These are phyloP conservation scores for Trichocomaceae sp. DNA, from an alignment of 2,329 filamentous ascomycete genomes.

Conservation along the genomic window DNA sequence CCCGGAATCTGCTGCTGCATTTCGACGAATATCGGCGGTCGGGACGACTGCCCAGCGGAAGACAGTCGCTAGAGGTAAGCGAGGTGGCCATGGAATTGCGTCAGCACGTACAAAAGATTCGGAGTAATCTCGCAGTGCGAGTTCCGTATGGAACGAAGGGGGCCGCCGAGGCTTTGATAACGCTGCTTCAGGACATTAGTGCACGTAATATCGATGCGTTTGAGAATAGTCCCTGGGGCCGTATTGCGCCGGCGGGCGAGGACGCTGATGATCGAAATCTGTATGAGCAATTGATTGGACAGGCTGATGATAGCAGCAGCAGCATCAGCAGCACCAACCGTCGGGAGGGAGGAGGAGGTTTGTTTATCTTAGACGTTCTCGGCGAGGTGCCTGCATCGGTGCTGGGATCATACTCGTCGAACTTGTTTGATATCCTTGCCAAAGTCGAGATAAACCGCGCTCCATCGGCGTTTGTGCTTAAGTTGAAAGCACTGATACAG, in stretches of 20 bases:
- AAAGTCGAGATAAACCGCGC: conserved; percentile 42
- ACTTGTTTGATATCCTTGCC: conserved; percentile 26
- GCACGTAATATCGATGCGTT: conserved; percentile 35
- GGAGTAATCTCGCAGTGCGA: conserved; percentile 27
- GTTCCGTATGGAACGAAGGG: conserved; percentile 32
- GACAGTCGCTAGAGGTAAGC: conserved; percentile 20
- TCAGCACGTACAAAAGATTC: conserved; percentile 25
- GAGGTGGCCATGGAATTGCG: conserved; percentile 29
- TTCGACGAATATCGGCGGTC: conserved; percentile 37
- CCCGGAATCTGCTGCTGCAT: conserved; percentile 28
- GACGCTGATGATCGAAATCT: conserved; percentile 38
- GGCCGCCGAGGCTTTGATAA: conserved; percentile 34
- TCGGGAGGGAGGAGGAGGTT: not conserved
- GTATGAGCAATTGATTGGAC: conserved; percentile 36
- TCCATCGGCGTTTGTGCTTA: conserved; percentile 30
- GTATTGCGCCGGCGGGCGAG: conserved; percentile 28
- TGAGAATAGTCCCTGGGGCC: conserved; percentile 31
- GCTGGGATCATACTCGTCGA: conserved; percentile 25
- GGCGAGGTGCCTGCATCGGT: conserved; percentile 26
- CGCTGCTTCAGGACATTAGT: conserved; percentile 32
- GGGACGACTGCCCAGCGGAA: conserved; percentile 22
- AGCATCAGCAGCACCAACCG: not conserved
- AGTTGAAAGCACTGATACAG: conserved; percentile 27
- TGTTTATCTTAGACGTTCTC: conserved; percentile 37
- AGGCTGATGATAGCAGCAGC: conserved; percentile 18